Conservation (phyloP, 306 rosid species). For the Quercus berberidifolia region DNA sequence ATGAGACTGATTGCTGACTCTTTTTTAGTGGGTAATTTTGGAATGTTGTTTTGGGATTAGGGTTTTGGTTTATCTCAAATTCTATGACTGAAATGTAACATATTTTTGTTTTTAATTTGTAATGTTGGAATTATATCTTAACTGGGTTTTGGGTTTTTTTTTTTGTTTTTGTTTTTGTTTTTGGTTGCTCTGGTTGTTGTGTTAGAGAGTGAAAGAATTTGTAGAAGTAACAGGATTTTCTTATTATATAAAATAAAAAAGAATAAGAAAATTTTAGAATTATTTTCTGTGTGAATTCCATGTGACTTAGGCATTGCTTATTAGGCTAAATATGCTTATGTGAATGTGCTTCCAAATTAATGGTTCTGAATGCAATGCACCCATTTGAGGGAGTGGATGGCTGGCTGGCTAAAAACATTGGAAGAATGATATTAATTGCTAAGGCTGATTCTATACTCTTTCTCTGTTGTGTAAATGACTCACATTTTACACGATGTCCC, state of each 20-base stretch:
- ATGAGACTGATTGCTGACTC: background rate
- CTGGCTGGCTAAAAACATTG: too few species aligned
- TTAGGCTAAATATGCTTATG: background rate
- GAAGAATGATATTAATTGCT: too few species aligned
- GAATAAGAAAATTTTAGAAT: background rate
- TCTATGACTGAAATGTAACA: background rate
- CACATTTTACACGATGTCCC: background rate
- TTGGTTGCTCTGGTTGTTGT: background rate
- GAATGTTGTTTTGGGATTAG: conserved; percentile 12
- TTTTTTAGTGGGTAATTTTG: background rate
- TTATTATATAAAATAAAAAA: background rate
- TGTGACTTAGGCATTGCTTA: background rate
- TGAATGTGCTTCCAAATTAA: background rate
- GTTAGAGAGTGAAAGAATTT: background rate
- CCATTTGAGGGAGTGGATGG: background rate
- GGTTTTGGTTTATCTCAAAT: conserved; percentile 9
- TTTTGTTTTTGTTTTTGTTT: background rate
- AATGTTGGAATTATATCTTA: too few species aligned
- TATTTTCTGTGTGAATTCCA: background rate
- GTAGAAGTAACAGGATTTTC: background rate
- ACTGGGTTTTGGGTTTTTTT: too few species aligned
- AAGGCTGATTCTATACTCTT: background rate
- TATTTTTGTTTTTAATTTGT: background rate
- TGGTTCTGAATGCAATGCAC: background rate
- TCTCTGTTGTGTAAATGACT: background rate